Evolutionary conservation across 306 rosid species (phyloP), one percentile per base, ranked within the genome.

Genomic region (Quercus glauca): DNA sequence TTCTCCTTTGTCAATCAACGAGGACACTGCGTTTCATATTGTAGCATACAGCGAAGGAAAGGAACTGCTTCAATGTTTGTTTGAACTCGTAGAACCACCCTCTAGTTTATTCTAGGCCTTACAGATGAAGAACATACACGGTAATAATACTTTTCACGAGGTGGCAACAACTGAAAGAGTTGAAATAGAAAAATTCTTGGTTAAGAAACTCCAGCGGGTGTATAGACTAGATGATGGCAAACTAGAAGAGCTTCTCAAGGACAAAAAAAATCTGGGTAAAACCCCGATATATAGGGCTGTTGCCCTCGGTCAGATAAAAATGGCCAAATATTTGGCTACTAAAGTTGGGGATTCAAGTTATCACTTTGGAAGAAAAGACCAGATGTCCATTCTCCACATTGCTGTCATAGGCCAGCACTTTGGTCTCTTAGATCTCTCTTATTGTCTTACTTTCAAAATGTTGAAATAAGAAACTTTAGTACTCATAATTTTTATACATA

Each of bases 1-100:
- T 45, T 2, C 23, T 2, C 73, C 31, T 21, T 29, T 76, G 45
- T 63, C 73, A 2, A 18, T 63, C 28, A 55, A 69, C 0, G 12
- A 25, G 15, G 79, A 76, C 51, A 76, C 43, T 5, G 72, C 79
- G 7, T 53, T 76, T 29, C 73, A 76, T 65, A 61, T 76, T 20
- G 79, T 73, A 11, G 52, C 69, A 7, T 64, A 63, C 51, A 76
- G 73, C 20, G 73, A 1, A 65, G 6, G 0, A 15, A 64, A 31
- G 28, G 23, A 71, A 18, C 64, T 58, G 14, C 79, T 64, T 15
- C 43, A 17, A 5, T 10, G 19, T 25, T 28, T 76, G 8, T 21
- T 10, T 64, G 7, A 17, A 4, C 55, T 7, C 13, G 35, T 60
- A 5, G 3, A 29, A 35, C 23, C 64, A 17, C 0, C 19, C 70